These are phyloP conservation scores for Imleria badia DNA, from an alignment of 768 basidiomycete species.

Conservation along the genomic window DNA sequence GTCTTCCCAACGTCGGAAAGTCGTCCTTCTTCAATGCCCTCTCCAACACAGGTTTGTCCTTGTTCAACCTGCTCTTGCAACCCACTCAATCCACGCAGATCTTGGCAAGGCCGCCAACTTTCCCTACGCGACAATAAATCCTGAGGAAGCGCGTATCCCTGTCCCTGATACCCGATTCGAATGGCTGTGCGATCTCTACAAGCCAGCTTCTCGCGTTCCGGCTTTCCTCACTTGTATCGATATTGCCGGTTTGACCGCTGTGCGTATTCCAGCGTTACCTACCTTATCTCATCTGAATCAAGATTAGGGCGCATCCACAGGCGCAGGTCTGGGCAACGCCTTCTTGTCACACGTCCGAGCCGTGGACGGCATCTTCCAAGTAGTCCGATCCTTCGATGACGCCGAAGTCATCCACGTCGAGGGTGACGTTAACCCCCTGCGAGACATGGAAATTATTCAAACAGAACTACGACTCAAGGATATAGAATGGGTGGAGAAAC, in stretches of 20 bases:
- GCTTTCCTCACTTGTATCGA: conserved; percentile 98
- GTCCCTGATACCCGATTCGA: conserved; percentile 94
- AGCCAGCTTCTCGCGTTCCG: conserved; percentile 83
- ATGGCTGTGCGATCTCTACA: conserved; percentile 90
- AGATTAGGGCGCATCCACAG: conserved; percentile 87
- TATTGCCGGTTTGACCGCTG: conserved; percentile 95
- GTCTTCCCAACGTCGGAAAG: conserved; percentile 96
- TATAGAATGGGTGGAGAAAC: conserved; percentile 98
- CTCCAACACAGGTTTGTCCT: conserved; percentile 75
- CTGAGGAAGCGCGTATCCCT: conserved; percentile 93
- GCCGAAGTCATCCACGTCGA: conserved; percentile 99
- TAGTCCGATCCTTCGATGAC: conserved; percentile 97
- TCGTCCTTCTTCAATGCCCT: conserved; percentile 99
- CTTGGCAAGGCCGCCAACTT: conserved; percentile 96
- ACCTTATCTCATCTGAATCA: conserved; percentile 18
- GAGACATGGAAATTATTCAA: conserved; percentile 97
- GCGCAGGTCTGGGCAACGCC: conserved; percentile 95
- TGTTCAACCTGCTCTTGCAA: neutral
- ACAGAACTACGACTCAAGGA: conserved; percentile 95
- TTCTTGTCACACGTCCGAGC: conserved; percentile 98
- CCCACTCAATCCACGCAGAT: conserved; percentile 43
- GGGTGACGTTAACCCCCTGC: conserved; percentile 92
- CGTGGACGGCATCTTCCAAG: conserved; percentile 99
- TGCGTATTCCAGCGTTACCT: conserved; percentile 38
- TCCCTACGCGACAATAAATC: conserved; percentile 92